Percentiles rank a stretch among this genome's conserved stretches.
Conservation (phyloP, 2,329 filamentous ascomycete species). For the Verticillium zaregamsianum region DNA sequence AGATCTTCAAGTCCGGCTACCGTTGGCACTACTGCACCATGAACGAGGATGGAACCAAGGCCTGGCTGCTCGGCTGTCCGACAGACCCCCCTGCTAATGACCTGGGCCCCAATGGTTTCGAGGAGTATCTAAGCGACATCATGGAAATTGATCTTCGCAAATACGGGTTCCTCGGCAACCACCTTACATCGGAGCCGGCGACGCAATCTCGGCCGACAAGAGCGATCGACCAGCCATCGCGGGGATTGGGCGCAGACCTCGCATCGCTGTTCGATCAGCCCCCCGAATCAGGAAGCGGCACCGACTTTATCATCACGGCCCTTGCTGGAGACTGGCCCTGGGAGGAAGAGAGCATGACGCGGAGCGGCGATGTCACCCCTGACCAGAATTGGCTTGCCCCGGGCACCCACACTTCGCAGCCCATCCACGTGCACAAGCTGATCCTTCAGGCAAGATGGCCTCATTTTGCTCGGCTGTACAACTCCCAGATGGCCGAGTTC, state of each 20-base stretch:
- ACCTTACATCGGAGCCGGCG: conserved; percentile 53
- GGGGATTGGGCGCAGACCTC: conserved; percentile 77
- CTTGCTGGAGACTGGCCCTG: conserved; percentile 63
- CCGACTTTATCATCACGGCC: conserved; percentile 89
- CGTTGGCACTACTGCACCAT: conserved; percentile 98
- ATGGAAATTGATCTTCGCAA: conserved; percentile 89
- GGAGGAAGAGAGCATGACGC: conserved; percentile 61
- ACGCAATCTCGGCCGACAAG: conserved; percentile 46
- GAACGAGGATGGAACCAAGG: conserved; percentile 91
- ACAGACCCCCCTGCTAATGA: conserved; percentile 65
- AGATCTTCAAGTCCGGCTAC: conserved; percentile 88
- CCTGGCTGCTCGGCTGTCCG: conserved; percentile 92
- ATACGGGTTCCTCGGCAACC: conserved; percentile 86
- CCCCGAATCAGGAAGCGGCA: conserved; percentile 78
- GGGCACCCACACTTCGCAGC: conserved; percentile 65
- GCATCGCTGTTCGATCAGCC: conserved; percentile 82
- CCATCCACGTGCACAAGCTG: conserved; percentile 92
- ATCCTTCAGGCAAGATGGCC: conserved; percentile 95
- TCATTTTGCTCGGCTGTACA: conserved; percentile 89
- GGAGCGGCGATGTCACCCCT: conserved; percentile 38
- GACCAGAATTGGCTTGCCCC: conserved; percentile 55
- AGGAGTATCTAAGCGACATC: conserved; percentile 88
- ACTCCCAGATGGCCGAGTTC: conserved; percentile 93
- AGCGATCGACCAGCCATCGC: conserved; percentile 50
- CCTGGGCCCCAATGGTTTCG: conserved; percentile 65